Base-by-base conservation (phyloP, 2,329 filamentous ascomycete species). In the Lachnellula subtilissima region DNA sequence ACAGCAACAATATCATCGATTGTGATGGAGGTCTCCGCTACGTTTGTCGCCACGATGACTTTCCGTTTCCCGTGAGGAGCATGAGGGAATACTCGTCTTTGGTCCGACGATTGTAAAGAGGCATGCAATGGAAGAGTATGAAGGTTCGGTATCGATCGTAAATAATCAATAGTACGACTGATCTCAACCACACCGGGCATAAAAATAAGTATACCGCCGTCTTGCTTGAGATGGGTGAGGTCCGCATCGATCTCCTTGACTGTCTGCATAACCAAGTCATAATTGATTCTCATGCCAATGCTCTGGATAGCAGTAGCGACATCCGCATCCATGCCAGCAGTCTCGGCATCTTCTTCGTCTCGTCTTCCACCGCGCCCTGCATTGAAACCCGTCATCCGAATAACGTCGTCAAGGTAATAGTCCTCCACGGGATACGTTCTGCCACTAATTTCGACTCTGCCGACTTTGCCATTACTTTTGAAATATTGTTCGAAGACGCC, bases 1-100 rank as follows among this genome's bases (percentile, higher is more conserved):
- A 99, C 94, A 2, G 90, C 93, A 2, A 97, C 89, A 52, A 99
- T 89, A 69, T 99, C 94, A 69, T 97, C 92, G 58, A 99, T 99
- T 0, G 94, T 99, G 70, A 99, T 97, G 2, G 94, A 97, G 0
- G 94, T 99, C 71, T 99, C 94, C 2, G 94, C 94, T 2, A 99
- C 93, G 67, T 99, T 99, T 46, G 94, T 99, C 1, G 94, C 90
- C 6, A 93, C 89, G 36, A 99, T 89, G 12, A 99, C 84, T 73
- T 99, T 99, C 37, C 94, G 82, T 73, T 90, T 92, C 0, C 91
- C 91, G 2, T 75, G 71, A 0, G 93, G 92, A 4, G 94, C 76
- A 14, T 79, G 78, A 28, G 83, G 79, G 69, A 99, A 99, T 0
- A 99, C 94, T 23, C 85, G 82, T 58, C 89, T 87, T 72, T 99